These are phyloP conservation scores for Elaeagnus macrophylla DNA, from an alignment of 306 rosid species.

Conservation along the genomic window DNA sequence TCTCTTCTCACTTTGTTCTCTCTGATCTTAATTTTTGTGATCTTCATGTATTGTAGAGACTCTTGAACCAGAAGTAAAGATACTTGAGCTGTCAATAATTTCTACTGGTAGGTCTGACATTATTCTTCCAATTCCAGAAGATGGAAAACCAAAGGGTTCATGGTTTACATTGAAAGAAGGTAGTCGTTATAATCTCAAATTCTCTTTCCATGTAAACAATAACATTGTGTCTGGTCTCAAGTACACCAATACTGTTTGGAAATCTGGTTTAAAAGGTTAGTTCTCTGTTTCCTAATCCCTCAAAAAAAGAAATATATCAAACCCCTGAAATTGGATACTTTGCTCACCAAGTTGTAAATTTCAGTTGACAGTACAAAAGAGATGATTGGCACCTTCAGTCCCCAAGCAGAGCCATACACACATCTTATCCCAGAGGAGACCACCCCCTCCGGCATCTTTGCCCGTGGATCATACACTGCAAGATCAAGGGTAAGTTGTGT, in stretches of 20 bases:
- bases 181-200: no score
- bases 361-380: no score
- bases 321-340: no score
- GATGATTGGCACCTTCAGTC: slow-evolving; percentile 86
- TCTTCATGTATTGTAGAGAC: no score
- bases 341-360: neutral
- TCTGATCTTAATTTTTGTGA: no score
- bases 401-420: slow-evolving; percentile 62
- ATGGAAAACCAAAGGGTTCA: no score
- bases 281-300: no score
- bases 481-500: slow-evolving; percentile 53
- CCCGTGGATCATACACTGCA: slow-evolving; percentile 73
- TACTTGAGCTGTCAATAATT: slow-evolving; percentile 54
- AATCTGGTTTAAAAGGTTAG: slow-evolving; percentile 67
- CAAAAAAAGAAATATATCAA: no score
- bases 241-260: slow-evolving; percentile 62
- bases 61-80: slow-evolving; percentile 77
- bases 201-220: slow-evolving; percentile 51
- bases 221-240: slow-evolving; percentile 81
- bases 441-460: slow-evolving; percentile 71
- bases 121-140: no score
- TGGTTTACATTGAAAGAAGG: no score
- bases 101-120: slow-evolving; percentile 49
- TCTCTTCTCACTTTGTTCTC: no score
- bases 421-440: slow-evolving; percentile 68